Base-by-base conservation (phyloP, 257 asterid species). In the Solanum neorickii region DNA sequence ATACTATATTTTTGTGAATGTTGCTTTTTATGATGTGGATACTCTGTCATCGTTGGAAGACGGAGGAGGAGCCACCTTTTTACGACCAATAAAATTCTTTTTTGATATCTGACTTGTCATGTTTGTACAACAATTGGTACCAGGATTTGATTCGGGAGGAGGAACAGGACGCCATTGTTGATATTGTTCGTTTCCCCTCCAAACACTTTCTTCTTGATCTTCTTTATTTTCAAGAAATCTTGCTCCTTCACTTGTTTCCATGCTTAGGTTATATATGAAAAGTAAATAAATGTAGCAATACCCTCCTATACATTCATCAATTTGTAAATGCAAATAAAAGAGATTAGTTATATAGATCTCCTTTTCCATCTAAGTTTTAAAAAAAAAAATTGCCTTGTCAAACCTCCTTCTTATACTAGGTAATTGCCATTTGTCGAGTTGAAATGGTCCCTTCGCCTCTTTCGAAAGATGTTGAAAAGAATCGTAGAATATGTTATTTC, bases 161-260 rank as follows among this genome's bases (percentile, higher is more conserved):
- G 12, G 73, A 25, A 84, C 87, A 2, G 60, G 16, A 65, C 87
- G 87, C 80, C 87, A 84, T 47, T 84, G 86, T 0, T 62, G 59
- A 41, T 75, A 11, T 75, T 75, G 91, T 65, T 33, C 52, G 12
- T 74, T 74, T 21, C 2, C 82, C 52, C 27, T 74, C 82, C 52
- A 39, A 21, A 39, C 49, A 74, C 49, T 15, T 74, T 74, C 56
- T 74, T 74, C 3, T 74, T 35, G 9, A 18, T 91, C 89, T 33
- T 93, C 95, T 75, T 75, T 41, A 41, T 39, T 47, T 75, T 91
- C 89, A 4, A 92, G 92, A 44, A 91, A 42, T 42, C 37, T 77
- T 8, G 4, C 2, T 42, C 23, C 37, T 42, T 44, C 39, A 12
- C 39, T 77, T 44, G 84, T 77, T 44, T 77, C 65, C 39, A 77